phyloP scores from a whole-genome alignment of 2,329 filamentous ascomycete genomes.

The Ilyonectria robusta region DNA sequence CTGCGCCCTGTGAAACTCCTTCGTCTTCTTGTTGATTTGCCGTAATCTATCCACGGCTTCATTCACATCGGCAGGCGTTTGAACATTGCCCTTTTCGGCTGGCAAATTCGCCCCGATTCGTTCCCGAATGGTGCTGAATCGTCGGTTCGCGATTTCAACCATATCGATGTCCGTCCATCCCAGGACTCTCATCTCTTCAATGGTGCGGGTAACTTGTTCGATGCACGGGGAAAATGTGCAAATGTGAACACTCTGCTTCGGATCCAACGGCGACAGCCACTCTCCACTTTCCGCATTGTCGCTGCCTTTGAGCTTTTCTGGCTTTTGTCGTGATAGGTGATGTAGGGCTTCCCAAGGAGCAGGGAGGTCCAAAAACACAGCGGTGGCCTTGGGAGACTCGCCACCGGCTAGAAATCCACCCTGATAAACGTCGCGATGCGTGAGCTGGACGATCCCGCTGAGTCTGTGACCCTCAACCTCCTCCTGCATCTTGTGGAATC shows the following conservation, averaged over 20 bases:
- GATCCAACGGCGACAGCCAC: constrained; percentile 77
- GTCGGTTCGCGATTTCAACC: constrained; percentile 87
- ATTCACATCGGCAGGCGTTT: constrained; percentile 79
- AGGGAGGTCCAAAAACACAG: constrained; percentile 84
- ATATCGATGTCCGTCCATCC: constrained; percentile 95
- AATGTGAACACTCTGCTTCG: constrained; percentile 79
- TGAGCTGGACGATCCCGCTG: constrained; percentile 76
- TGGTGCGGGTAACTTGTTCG: constrained; percentile 92
- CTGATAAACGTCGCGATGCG: constrained; percentile 84
- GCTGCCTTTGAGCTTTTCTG: constrained; percentile 41
- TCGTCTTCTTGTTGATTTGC: constrained; percentile 79
- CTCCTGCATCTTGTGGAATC: constrained; percentile 77
- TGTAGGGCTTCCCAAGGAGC: constrained; percentile 85
- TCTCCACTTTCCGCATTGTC: constrained; percentile 42
- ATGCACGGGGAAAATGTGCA: constrained; percentile 98
- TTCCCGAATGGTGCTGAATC: constrained; percentile 86
- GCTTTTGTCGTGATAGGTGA: constrained; percentile 74
- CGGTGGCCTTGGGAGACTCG: constrained; percentile 74
- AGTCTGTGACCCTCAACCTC: constrained; percentile 80
- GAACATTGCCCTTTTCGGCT: constrained; percentile 78
- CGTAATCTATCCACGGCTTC: constrained; percentile 83
- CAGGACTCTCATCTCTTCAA: constrained; percentile 82
- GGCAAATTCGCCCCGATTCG: constrained; percentile 78
- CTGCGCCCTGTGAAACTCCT: constrained; percentile 70
- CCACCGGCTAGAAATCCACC: constrained; percentile 78